Conservation (phyloP, 192 early-diverging fungal species). For the Fimicolochytrium jonesii region DNA sequence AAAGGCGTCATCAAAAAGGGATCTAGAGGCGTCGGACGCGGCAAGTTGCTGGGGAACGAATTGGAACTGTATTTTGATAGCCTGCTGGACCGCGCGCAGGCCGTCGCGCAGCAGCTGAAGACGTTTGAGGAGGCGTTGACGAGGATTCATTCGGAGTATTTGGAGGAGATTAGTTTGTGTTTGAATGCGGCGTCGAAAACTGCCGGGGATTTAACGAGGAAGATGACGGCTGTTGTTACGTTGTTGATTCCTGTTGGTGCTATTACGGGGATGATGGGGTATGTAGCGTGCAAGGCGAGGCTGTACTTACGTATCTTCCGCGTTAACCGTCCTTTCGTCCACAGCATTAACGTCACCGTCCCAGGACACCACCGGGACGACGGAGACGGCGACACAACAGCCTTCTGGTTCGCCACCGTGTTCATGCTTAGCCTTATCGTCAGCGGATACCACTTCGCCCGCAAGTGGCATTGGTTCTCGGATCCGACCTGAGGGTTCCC, state of each 20-base stretch:
- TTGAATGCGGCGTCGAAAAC: conserved; percentile 5
- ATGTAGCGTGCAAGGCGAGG: neutral
- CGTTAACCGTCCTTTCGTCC: neutral
- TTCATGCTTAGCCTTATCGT: neutral
- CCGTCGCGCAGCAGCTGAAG: neutral
- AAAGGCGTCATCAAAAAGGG: conserved; percentile 1
- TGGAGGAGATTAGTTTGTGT: conserved; percentile 7
- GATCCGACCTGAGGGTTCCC: neutral
- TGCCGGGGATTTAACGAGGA: conserved; percentile 1
- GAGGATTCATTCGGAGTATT: conserved; percentile 12
- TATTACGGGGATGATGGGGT: conserved; percentile 18
- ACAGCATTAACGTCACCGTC: conserved; percentile 6
- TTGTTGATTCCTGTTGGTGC: conserved; percentile 15
- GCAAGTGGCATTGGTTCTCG: conserved; percentile 3
- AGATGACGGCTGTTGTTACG: conserved; percentile 20
- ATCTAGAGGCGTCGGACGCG: neutral
- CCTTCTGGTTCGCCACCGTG: neutral
- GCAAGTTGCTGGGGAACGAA: neutral
- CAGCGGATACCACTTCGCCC: neutral
- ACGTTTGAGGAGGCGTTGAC: conserved; percentile 1
- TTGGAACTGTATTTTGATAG: conserved; percentile 19
- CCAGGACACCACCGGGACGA: conserved; percentile 1
- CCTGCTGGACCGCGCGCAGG: conserved; percentile 3
- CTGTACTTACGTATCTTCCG: neutral
- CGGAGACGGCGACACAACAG: neutral